Evolutionary conservation across 768 basidiomycete genomes (phyloP).

Genomic region (Naganishia friedmannii): DNA sequence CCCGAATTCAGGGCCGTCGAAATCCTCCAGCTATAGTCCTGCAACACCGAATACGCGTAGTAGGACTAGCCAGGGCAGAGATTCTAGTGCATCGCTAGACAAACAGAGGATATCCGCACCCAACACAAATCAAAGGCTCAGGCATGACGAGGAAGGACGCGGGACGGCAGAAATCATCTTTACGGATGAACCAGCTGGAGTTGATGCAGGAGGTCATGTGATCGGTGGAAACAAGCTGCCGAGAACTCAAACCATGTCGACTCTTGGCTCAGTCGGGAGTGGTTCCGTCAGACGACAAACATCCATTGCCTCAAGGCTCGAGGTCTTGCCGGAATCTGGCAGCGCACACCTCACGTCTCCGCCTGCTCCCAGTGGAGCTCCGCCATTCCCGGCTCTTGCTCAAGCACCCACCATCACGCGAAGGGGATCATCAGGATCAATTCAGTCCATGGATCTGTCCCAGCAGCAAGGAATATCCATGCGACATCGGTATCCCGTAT

Average conservation of each 20-base stretch:
- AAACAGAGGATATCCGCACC: conserved; percentile 37
- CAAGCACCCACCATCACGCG: conserved; percentile 30
- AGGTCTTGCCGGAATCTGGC: conserved; percentile 27
- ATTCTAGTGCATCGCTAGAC: conserved; percentile 5
- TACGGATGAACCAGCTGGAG: conserved; percentile 48
- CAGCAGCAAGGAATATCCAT: conserved; percentile 8
- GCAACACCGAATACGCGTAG: conserved; percentile 7
- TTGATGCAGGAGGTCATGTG: conserved; percentile 56
- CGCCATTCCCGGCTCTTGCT: conserved; percentile 30
- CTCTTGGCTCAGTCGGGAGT: not conserved
- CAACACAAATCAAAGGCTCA: conserved; percentile 34
- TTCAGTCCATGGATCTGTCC: conserved; percentile 11
- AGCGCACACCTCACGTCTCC: conserved; percentile 26
- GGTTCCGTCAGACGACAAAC: conserved; percentile 25
- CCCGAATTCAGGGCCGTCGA: conserved; percentile 17
- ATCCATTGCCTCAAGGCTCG: conserved; percentile 27
- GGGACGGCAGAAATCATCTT: conserved; percentile 63
- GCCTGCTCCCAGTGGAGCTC: conserved; percentile 19
- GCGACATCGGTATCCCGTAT: conserved; percentile 24
- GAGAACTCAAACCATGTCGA: conserved; percentile 43
- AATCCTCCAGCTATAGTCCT: conserved; percentile 6
- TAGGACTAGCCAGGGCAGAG: not conserved
- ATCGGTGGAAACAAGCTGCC: conserved; percentile 52
- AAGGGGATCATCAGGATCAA: conserved; percentile 23
- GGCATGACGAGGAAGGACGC: conserved; percentile 37